Conservation (phyloP, 139 green algal genomes). For the Zygnema circumcarinatum region DNA sequence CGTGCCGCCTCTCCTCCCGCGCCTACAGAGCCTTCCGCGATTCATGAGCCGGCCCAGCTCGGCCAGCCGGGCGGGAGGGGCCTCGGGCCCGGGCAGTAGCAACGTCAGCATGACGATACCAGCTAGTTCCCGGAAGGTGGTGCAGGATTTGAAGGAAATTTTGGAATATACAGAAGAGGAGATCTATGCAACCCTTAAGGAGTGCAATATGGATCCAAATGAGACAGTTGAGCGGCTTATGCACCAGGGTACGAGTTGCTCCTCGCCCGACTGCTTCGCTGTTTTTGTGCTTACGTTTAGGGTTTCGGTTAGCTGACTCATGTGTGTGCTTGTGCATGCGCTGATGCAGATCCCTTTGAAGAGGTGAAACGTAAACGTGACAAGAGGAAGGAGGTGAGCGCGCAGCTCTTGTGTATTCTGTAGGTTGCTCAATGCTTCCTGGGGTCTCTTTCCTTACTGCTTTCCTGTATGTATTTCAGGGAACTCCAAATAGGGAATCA, state of each 20-base stretch:
- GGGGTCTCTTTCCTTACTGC: no score
- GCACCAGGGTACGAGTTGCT: constrained; percentile 49
- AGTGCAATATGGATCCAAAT: constrained; percentile 61
- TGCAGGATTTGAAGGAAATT: constrained; percentile 52
- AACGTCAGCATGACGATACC: constrained; percentile 30
- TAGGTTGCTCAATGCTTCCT: no score
- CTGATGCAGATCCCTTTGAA: constrained; percentile 51
- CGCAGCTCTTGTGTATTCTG: not conserved
- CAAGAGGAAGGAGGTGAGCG: constrained; percentile 50
- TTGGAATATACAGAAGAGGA: constrained; percentile 48
- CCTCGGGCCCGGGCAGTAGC: not conserved
- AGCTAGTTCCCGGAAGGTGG: constrained; percentile 37
- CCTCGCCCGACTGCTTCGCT: no score
- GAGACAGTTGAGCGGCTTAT: constrained; percentile 50
- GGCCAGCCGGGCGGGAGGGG: constrained; percentile 19
- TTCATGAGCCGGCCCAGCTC: no score
- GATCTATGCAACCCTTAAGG: constrained; percentile 48
- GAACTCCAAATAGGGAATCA: not conserved
- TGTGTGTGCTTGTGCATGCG: no score
- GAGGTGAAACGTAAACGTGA: constrained; percentile 53
- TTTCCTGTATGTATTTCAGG: no score
- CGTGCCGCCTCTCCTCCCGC: no score
- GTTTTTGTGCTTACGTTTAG: no score
- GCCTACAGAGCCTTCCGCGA: no score
- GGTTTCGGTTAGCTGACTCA: no score